These are phyloP conservation scores for Brettanomyces nanus DNA, from an alignment of 805 yeast genomes.

Conservation along the genomic window DNA sequence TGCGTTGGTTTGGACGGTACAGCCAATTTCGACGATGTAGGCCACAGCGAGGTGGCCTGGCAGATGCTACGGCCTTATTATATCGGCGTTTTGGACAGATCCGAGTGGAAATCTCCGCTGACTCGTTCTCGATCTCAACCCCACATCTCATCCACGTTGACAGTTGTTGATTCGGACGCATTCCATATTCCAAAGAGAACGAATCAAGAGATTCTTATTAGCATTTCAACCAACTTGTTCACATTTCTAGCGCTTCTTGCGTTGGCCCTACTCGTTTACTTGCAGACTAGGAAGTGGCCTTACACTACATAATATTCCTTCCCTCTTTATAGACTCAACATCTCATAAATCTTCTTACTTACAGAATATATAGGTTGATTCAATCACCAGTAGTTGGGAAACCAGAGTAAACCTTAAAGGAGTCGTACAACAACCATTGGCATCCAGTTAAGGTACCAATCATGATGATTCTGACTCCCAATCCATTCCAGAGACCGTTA, in stretches of 20 bases:
- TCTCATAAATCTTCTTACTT: too few species aligned
- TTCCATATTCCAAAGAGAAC: not conserved
- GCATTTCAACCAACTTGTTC: conserved; percentile 10
- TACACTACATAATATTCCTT: not conserved
- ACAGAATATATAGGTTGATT: too few species aligned
- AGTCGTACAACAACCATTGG: conserved; percentile 96
- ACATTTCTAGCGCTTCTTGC: conserved; percentile 19
- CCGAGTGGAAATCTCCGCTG: conserved; percentile 19
- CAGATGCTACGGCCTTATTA: conserved; percentile 78
- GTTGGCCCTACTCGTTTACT: conserved; percentile 18
- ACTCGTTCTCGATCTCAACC: conserved; percentile 11
- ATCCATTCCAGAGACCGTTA: conserved; percentile 89
- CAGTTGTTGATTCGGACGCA: not conserved
- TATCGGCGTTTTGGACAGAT: conserved; percentile 52
- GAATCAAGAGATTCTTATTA: conserved; percentile 2
- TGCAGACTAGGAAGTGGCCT: conserved; percentile 24
- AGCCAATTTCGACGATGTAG: conserved; percentile 54
- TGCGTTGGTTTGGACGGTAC: conserved; percentile 80
- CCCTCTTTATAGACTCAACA: too few species aligned
- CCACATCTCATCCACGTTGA: too few species aligned
- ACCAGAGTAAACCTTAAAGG: conserved; percentile 91
- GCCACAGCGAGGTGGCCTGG: conserved; percentile 77
- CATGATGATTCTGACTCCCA: conserved; percentile 91
- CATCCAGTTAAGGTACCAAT: conserved; percentile 94
- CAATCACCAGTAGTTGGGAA: conserved; percentile 81